Evolutionary conservation across 2,329 filamentous ascomycete species (phyloP).

Genomic region (Hypoxylon sp.): DNA sequence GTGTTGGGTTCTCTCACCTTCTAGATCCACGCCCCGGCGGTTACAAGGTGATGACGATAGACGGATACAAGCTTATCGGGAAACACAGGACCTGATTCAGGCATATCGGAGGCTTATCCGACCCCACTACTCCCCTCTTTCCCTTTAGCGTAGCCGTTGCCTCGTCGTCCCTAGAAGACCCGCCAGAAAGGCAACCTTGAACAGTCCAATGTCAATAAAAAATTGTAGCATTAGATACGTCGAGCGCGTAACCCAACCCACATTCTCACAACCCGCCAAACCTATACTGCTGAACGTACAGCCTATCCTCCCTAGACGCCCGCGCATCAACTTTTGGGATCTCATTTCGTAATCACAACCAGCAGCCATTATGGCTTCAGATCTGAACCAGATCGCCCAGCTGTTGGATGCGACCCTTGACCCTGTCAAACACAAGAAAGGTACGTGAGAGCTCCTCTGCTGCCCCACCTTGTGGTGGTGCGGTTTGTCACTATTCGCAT

Average conservation of each 20-base stretch:
- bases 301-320: neutral
- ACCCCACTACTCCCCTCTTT: slow-evolving; percentile 29
- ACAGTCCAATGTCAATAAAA: slow-evolving; percentile 38
- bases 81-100: slow-evolving; percentile 15
- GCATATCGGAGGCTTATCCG: slow-evolving; percentile 18
- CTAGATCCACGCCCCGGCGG: slow-evolving; percentile 5
- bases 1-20: slow-evolving; percentile 31
- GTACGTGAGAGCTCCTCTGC: slow-evolving; percentile 62
- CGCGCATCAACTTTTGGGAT: neutral
- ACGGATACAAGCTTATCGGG: slow-evolving; percentile 18
- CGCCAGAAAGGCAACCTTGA: slow-evolving; percentile 14
- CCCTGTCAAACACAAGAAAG: slow-evolving; percentile 88
- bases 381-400: slow-evolving; percentile 75
- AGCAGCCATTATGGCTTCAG: slow-evolving; percentile 63
- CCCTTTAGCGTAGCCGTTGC: slow-evolving; percentile 28
- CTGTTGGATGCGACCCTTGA: slow-evolving; percentile 93
- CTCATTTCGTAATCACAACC: slow-evolving; percentile 21
- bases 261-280: too few relatives aligned
- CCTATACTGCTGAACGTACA: slow-evolving; percentile 8
- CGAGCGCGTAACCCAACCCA: slow-evolving; percentile 9
- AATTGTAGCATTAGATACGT: slow-evolving; percentile 14
- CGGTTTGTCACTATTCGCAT: slow-evolving; percentile 11
- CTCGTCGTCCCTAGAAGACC: slow-evolving; percentile 30
- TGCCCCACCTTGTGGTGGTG: slow-evolving; percentile 38
- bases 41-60: neutral